A percentile compares a stretch with the other conserved stretches of the same genome.
These are phyloP conservation scores for Dioscorea cayenensis DNA, from an alignment of 116 monocot genomes.

Conservation along the genomic window DNA sequence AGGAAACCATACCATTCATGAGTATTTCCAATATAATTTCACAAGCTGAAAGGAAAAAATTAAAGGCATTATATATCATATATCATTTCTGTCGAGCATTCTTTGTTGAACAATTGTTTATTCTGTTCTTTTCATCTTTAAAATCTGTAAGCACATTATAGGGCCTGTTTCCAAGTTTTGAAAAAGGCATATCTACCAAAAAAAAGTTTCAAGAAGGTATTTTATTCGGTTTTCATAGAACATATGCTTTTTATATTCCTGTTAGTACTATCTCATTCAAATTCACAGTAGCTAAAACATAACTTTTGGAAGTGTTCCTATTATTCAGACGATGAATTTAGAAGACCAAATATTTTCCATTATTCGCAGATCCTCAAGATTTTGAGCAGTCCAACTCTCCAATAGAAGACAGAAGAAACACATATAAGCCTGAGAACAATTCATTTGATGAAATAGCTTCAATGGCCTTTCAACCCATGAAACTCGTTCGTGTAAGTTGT, in stretches of 20 bases:
- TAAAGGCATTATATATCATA: not conserved
- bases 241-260: not conserved
- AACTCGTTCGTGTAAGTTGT: conserved; percentile 26
- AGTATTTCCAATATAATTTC: not conserved
- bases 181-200: not conserved
- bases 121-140: not conserved
- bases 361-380: conserved; percentile 4
- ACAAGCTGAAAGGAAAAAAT: not conserved
- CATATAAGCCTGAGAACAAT: conserved; percentile 18
- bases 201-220: not conserved
- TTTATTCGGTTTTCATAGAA: too few relatives aligned
- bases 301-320: not conserved
- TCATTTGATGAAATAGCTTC: not conserved
- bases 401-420: conserved; percentile 12
- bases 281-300: not conserved
- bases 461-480: conserved; percentile 3
- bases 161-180: too few relatives aligned
- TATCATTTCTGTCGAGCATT: not conserved
- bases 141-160: not conserved
- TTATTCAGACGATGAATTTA: not conserved
- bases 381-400: conserved; percentile 1
- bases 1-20: not conserved
- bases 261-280: not conserved
- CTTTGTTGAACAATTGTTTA: not conserved
- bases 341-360: not conserved